phyloP scores from a whole-genome alignment of 202 grass and related monocot species.

The Setaria italica region DNA sequence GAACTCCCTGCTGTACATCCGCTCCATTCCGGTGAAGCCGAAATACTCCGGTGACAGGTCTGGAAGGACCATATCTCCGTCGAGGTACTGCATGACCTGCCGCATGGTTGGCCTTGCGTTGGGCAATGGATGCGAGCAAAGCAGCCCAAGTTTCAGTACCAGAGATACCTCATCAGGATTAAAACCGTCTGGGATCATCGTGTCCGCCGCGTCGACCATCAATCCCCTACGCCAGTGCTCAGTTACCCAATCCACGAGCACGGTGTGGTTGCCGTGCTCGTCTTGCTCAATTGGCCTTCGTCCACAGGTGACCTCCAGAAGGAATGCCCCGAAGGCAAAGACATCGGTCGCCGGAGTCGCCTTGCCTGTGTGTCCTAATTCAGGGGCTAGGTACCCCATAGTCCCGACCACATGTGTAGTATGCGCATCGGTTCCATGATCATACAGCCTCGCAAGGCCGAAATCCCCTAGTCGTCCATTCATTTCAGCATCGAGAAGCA shows the following conservation, averaged over 20 bases:
- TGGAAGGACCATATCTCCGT: slow-evolving; percentile 20
- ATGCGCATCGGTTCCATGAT: slow-evolving; percentile 24
- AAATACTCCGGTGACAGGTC: slow-evolving; percentile 29
- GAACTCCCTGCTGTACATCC: slow-evolving; percentile 2
- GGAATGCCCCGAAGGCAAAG: slow-evolving; percentile 45
- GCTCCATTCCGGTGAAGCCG: slow-evolving; percentile 12
- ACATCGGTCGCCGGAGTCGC: slow-evolving; percentile 48
- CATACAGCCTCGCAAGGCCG: slow-evolving; percentile 60
- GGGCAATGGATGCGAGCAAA: slow-evolving; percentile 49
- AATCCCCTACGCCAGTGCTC: slow-evolving; percentile 13
- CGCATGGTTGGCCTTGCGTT: slow-evolving; percentile 43
- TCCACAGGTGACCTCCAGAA: slow-evolving; percentile 45
- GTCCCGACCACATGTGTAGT: slow-evolving; percentile 55
- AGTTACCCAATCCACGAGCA: slow-evolving; percentile 36
- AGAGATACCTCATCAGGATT: slow-evolving; percentile 1
- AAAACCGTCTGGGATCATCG: not conserved
- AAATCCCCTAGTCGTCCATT: slow-evolving; percentile 57
- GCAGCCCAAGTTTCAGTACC: slow-evolving; percentile 26
- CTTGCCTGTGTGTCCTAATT: slow-evolving; percentile 48
- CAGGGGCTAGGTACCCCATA: slow-evolving; percentile 57
- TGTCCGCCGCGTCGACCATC: slow-evolving; percentile 12
- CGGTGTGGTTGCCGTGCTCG: not conserved
- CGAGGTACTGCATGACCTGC: slow-evolving; percentile 44
- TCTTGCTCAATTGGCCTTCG: slow-evolving; percentile 37
- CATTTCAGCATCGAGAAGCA: slow-evolving; percentile 60